Evolutionary conservation across 371 early-diverging fungal genomes (phyloP).

Genomic region (Rhizopus arrhizus): DNA sequence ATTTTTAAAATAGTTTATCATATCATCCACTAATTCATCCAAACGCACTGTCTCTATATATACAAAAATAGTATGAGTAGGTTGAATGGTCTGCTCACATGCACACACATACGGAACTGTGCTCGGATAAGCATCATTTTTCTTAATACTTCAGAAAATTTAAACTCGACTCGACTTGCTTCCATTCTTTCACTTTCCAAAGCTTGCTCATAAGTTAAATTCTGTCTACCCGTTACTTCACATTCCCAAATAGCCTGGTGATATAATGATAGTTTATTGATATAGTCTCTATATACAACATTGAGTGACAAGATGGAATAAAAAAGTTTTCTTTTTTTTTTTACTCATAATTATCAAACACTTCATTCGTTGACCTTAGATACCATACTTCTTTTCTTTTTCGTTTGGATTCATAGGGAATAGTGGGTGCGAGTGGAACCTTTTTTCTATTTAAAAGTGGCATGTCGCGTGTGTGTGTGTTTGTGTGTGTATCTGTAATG

Average conservation of each 20-base stretch:
- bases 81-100: neutral
- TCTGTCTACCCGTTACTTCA: slow-evolving; percentile 69
- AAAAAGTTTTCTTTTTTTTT: neutral
- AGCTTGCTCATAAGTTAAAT: slow-evolving; percentile 84
- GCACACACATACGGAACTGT: slow-evolving; percentile 68
- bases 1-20: slow-evolving; percentile 44
- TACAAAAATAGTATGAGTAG: neutral
- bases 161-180: slow-evolving; percentile 54
- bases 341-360: slow-evolving; percentile 84
- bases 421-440: slow-evolving; percentile 33
- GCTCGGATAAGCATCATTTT: slow-evolving; percentile 61
- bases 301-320: neutral
- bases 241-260: slow-evolving; percentile 80
- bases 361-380: slow-evolving; percentile 85
- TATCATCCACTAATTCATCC: slow-evolving; percentile 53
- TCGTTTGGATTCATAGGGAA: slow-evolving; percentile 43
- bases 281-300: slow-evolving; percentile 61
- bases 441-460: slow-evolving; percentile 47
- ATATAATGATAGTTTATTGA: slow-evolving; percentile 71
- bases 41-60: slow-evolving; percentile 47
- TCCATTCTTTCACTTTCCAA: slow-evolving; percentile 74
- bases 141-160: slow-evolving; percentile 64
- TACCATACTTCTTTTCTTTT: slow-evolving; percentile 68
- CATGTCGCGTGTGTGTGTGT: slow-evolving; percentile 23
- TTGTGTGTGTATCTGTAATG: neutral